A percentile compares a stretch with the other conserved stretches of the same genome.
phyloP scores from a whole-genome alignment of 495 filamentous ascomycete genomes.

The Physcia stellaris region DNA sequence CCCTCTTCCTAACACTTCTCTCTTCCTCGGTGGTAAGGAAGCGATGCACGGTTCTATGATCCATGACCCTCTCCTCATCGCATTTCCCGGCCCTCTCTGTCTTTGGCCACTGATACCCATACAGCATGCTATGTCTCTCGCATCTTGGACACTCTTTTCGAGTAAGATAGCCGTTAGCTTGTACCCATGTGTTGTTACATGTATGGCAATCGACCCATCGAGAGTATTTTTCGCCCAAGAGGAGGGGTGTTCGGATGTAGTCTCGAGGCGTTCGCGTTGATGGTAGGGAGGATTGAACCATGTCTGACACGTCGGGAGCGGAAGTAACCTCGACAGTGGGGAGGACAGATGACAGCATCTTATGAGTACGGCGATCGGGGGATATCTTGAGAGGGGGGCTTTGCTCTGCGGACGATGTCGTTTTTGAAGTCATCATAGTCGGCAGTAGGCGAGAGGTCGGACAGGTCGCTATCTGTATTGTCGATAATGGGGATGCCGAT shows the following conservation, averaged over 20 bases:
- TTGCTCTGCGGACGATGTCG: constrained; percentile 6
- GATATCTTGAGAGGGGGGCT: too few species aligned
- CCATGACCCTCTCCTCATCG: constrained; percentile 68
- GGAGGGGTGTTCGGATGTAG: constrained; percentile 56
- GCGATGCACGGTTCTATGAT: constrained; percentile 57
- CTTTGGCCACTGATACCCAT: constrained; percentile 91
- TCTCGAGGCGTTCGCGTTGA: constrained; percentile 52
- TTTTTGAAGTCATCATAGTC: constrained; percentile 6
- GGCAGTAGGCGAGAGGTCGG: constrained; percentile 5
- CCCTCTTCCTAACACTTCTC: constrained; percentile 35
- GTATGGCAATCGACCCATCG: constrained; percentile 80
- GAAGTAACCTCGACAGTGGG: neutral
- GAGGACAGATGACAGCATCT: constrained; percentile 9
- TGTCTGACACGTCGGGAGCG: constrained; percentile 10
- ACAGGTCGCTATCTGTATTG: constrained; percentile 4
- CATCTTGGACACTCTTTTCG: constrained; percentile 77
- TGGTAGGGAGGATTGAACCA: constrained; percentile 25
- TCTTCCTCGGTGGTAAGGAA: constrained; percentile 57
- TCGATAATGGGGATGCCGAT: too few species aligned
- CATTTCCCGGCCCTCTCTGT: constrained; percentile 59
- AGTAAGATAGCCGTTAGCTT: constrained; percentile 74
- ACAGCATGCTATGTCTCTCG: constrained; percentile 89
- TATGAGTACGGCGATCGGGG: too few species aligned
- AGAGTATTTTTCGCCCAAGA: constrained; percentile 59
- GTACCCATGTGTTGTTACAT: constrained; percentile 70